These are phyloP conservation scores for Arthrobotrys conoides DNA, from an alignment of 2,329 filamentous ascomycete species.

Conservation along the genomic window DNA sequence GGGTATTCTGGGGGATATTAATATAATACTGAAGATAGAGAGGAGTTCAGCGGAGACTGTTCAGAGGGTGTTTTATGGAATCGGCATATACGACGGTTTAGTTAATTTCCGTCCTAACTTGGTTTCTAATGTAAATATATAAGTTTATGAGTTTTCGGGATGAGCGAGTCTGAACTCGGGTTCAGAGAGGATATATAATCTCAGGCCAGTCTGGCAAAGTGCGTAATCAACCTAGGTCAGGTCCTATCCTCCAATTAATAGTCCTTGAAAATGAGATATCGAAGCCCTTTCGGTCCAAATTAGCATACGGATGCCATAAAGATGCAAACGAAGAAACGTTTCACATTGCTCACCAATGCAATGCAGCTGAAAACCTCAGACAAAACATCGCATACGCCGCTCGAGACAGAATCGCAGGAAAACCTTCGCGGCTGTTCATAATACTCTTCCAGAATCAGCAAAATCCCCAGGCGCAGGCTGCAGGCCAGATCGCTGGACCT, in stretches of 20 bases:
- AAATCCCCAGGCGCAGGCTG: background rate
- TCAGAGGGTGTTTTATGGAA: background rate
- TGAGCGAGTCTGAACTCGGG: constrained; percentile 24
- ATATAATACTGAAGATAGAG: background rate
- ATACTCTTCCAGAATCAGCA: constrained; percentile 6
- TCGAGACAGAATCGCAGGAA: background rate
- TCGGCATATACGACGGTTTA: background rate
- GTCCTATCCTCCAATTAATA: constrained; percentile 2
- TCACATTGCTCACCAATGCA: constrained; percentile 5
- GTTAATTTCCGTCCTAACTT: background rate
- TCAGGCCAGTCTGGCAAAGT: constrained; percentile 22
- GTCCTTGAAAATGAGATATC: background rate
- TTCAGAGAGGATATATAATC: constrained; percentile 12
- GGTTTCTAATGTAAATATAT: constrained; percentile 22
- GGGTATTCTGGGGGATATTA: constrained; percentile 23
- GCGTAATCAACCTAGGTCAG: background rate
- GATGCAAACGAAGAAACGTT: constrained; percentile 23
- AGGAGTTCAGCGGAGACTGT: background rate
- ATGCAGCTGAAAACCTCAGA: constrained; percentile 8
- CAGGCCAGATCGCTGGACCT: background rate
- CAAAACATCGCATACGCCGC: constrained; percentile 18
- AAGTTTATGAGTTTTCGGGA: constrained; percentile 16
- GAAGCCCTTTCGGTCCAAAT: constrained; percentile 5
- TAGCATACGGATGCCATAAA: background rate
- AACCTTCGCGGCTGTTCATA: constrained; percentile 6